Percentiles rank a stretch among this genome's conserved stretches.
phyloP scores from a whole-genome alignment of 1,139 yeast genomes.

The Candida sanyaensis region DNA sequence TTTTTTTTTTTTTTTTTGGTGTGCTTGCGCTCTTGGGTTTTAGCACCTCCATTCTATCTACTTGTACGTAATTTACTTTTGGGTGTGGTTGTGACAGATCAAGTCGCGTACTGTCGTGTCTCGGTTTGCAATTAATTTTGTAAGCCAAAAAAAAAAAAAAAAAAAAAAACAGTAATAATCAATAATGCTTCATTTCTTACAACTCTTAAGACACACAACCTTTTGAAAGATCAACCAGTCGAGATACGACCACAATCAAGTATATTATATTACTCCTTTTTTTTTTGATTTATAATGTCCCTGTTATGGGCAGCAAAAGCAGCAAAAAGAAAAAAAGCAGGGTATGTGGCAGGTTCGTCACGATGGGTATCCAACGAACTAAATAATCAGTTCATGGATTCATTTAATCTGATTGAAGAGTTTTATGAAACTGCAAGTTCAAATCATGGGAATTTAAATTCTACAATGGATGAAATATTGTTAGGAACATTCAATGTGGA shows the following conservation, averaged over 20 bases:
- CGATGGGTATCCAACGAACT: slow-evolving; percentile 40
- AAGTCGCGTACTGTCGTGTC: not conserved
- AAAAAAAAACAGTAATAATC: not conserved
- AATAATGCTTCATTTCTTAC: too few species aligned
- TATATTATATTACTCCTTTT: too few species aligned
- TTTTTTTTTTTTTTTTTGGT: not conserved
- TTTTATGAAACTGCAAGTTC: slow-evolving; percentile 17
- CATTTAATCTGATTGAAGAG: slow-evolving; percentile 24
- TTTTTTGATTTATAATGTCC: slow-evolving; percentile 13
- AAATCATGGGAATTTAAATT: slow-evolving; percentile 23
- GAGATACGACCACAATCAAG: not conserved
- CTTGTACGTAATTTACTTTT: too few species aligned
- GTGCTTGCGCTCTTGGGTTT: not conserved
- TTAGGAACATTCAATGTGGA: slow-evolving; percentile 2
- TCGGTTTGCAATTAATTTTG: too few species aligned
- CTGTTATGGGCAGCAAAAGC: slow-evolving; percentile 39
- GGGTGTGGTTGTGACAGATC: not conserved
- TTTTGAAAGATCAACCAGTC: not conserved
- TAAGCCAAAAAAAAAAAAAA: not conserved
- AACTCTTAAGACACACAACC: too few species aligned
- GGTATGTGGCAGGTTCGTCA: slow-evolving; percentile 41
- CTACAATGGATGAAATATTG: slow-evolving; percentile 23
- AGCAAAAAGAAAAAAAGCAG: slow-evolving; percentile 25
- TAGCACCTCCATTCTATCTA: not conserved
- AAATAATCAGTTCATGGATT: slow-evolving; percentile 28